Evolutionary conservation across 352 stramenopile genomes (phyloP), one percentile per base, ranked within the genome.

Genomic region (Phytophthora palmivora): DNA sequence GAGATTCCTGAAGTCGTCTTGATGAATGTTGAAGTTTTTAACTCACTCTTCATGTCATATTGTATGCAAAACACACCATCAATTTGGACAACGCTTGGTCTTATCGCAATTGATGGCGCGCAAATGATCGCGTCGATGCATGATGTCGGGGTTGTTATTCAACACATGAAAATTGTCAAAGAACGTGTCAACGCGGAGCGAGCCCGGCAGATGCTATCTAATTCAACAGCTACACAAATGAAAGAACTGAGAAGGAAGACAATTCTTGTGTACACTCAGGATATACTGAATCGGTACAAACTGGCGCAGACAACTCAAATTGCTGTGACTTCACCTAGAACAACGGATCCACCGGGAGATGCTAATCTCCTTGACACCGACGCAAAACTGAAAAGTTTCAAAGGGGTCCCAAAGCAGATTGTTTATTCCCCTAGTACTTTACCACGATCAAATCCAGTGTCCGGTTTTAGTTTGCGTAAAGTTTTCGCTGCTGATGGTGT

Each of bases 21-120:
- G 6, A 70, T 82, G 61, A 82, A 75, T 19, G 52, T 82, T n/a
- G 64, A 83, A 19, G 67, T 83, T 16, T 81, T 77, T 38, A 76
- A 70, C 39, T 65, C 74, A 11, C 48, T 83, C 0, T 86, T 78
- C 45, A 63, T 76, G 28, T 56, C 68, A 3, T 81, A 64, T 30
- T 82, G 74, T 44, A 72, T 83, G 62, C 73, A 85, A 26, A 79
- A 66, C 28, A 61, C 77, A 0, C 63, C 50, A 0, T 81, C 73
- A 9, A 49, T 74, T 22, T 47, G 26, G 24, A 82, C 62, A 3
- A 79, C 56, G 4, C 8, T 70, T 0, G 56, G 44, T 4, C 26
- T 78, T 7, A 70, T 78, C 8, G 30, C 21, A 0, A 53, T 78
- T 12, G 70, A 79, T 34, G 43, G 38, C 4, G 28, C 36, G 3